Base-by-base conservation (phyloP, 1,284 basidiomycete species). In the Entoloma clypeatum region DNA sequence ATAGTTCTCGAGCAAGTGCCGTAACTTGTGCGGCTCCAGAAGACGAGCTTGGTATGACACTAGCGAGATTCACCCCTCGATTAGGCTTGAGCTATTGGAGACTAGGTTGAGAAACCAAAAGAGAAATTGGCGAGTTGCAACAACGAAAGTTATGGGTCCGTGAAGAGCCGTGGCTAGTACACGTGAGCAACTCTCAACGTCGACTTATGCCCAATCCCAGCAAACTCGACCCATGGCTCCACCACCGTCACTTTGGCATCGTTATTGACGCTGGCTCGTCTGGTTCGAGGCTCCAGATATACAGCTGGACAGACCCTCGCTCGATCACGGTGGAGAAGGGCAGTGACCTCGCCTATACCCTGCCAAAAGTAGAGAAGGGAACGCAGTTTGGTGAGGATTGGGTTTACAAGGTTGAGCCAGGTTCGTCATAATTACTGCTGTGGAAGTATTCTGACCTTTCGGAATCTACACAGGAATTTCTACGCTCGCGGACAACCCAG, bases 191-290 rank as follows among this genome's bases (percentile, higher is more conserved):
- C n/a, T n/a, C n/a, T n/a, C n/a, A n/a, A n/a, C n/a, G n/a, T n/a
- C n/a, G n/a, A n/a, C n/a, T n/a, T 28, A 89, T 89, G 86, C 81
- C 86, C 37, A 83, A 86, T 44, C 81, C 84, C 45, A 79, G 73
- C 44, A 72, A 69, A 36, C 71, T 70, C 51, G 77, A 87, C 57
- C 60, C 79, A 50, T 90, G 87, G 86, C 74, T 87, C 41, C 65
- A 75, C 43, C 79, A 81, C 41, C 84, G 90, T 50, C 84, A 86
- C 54, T 99, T 95, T 67, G 94, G 92, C 36, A 82, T 99, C 48
- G 92, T 99, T 44, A 88, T 99, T 61, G 95, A 99, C 71, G 95
- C 95, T 55, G 95, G 95, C 50, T 96, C 92, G 58, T 97, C 93
- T 8, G 95, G 95, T 25, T 98, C 94, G 5, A 76, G 96, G 36